Conservation (phyloP, 2,329 filamentous ascomycete genomes). For the Tolypocladium sp. region DNA sequence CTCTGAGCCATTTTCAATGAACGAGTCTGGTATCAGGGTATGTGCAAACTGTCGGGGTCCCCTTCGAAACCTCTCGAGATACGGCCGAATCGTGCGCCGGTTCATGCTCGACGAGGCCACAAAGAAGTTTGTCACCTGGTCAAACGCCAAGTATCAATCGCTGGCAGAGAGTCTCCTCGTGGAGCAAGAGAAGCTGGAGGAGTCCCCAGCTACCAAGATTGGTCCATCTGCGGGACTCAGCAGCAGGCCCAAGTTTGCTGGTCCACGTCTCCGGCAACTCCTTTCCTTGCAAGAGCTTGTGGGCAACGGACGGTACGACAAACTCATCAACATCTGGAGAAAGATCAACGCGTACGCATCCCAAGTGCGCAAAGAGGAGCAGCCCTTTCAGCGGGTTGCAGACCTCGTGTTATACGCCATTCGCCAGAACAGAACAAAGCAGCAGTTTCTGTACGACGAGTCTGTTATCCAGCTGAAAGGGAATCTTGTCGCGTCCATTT, state of each 20-base stretch:
- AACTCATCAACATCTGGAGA: slow-evolving; percentile 4
- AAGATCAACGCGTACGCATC: slow-evolving; percentile 4
- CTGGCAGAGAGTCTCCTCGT: slow-evolving; percentile 5
- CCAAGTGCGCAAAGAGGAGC: slow-evolving; percentile 32
- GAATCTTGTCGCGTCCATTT: slow-evolving; percentile 28
- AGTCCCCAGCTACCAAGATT: neutral
- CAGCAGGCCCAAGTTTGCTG: no score
- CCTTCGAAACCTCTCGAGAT: slow-evolving; percentile 47
- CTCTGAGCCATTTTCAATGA: slow-evolving; percentile 36
- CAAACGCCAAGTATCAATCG: slow-evolving; percentile 20
- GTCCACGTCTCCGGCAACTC: neutral
- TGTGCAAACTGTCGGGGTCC: slow-evolving; percentile 54
- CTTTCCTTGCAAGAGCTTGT: neutral
- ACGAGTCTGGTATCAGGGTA: slow-evolving; percentile 32
- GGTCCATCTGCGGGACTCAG: neutral
- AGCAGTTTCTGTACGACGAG: slow-evolving; percentile 24
- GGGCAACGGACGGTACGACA: slow-evolving; percentile 3
- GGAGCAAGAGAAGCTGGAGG: slow-evolving; percentile 5
- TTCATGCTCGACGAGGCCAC: slow-evolving; percentile 53
- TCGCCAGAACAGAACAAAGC: slow-evolving; percentile 11
- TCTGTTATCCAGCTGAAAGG: slow-evolving; percentile 25
- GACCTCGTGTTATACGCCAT: slow-evolving; percentile 32
- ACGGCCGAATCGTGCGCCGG: slow-evolving; percentile 51
- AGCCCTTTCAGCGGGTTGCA: slow-evolving; percentile 38
- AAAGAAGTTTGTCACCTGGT: slow-evolving; percentile 53